Conservation (phyloP, 257 asterid genomes). For the Solanum tarapatanum region DNA sequence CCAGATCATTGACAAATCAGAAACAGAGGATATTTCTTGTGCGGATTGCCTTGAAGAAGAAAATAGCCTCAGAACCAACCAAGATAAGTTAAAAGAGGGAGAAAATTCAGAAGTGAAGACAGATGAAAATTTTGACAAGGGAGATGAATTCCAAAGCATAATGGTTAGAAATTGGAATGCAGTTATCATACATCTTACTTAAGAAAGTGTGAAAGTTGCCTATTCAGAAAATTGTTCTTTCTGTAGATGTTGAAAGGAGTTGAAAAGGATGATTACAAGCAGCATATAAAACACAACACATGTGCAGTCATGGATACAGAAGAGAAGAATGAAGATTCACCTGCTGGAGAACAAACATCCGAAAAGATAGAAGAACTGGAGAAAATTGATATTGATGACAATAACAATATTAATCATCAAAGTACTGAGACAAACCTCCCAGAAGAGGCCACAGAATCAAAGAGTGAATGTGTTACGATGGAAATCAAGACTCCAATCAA, state of each 20-base stretch:
- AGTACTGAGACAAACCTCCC: slow-evolving; percentile 2
- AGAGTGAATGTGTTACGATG: slow-evolving; percentile 1
- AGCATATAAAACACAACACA: not conserved
- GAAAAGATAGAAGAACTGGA: not conserved
- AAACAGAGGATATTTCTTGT: not conserved
- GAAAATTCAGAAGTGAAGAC: not conserved
- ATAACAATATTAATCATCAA: slow-evolving; percentile 9
- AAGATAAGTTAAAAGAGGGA: slow-evolving; percentile 7
- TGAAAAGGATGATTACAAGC: slow-evolving; percentile 9
- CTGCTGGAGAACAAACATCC: not conserved
- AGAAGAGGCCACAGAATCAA: slow-evolving; percentile 13
- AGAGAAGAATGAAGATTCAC: slow-evolving; percentile 6
- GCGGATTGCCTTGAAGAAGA: not conserved
- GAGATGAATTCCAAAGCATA: not conserved
- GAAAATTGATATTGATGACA: not conserved
- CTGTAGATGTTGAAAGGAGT: slow-evolving; percentile 17
- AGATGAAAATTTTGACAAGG: not conserved
- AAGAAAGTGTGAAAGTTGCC: not conserved
- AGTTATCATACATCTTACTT: not conserved
- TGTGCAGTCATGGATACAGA: not conserved
- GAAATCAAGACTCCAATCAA: slow-evolving; percentile 11
- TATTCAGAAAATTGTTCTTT: not conserved
- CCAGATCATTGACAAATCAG: not conserved
- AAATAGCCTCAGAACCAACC: not conserved
- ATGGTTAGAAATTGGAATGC: slow-evolving; percentile 1